Base-by-base conservation (phyloP, 805 yeast genomes). In the Cyberlindnera euphorbiiphila region DNA sequence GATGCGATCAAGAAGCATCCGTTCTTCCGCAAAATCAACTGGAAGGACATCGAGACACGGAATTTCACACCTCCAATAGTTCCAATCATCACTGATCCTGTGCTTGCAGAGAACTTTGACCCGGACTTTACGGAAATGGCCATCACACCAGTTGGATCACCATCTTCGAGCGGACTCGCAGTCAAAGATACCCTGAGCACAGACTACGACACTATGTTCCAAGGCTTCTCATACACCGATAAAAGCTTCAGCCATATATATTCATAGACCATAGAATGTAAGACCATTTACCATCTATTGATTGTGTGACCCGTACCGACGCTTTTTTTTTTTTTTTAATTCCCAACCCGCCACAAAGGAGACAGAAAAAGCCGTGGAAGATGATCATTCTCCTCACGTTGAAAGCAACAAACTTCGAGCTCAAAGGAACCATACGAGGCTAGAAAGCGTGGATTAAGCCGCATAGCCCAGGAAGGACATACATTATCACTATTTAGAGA, bases 41-140 rank as follows among this genome's bases (percentile, higher is more conserved):
- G 95, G 95, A 61, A 63, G 12, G 59, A 62, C 33, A 58, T 87
- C 29, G 74, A 71, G 33, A 62, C 61, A 18, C 54, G 61, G 20
- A 59, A 61, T 1, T 60, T 73, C 7, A 62, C 65, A 36, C 94
- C 95, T 3, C 96, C 96, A 1, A 81, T 87, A 24, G 64, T 78
- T n/a, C 96, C 96, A 1, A 61, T 85, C 6, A 75, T 88, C 29
- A 83, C 94, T 0, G 79, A 86, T 53, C 91, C 94, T 17, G 79
- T 69, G 31, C 56, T 83, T 37, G 96, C 96, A 0, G 96, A 87
- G 56, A 87, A 87, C 53, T 87, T 87, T 55, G 86, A 85, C 45
- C 61, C 70, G 9, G 89, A 84, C 42, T 87, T 87, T 61, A 87
- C 96, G 0, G 71, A 71, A 8, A 71, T 85, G 81, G 69, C 71